These are phyloP conservation scores for Daldinia loculata DNA, from an alignment of 495 filamentous ascomycete species.

Conservation along the genomic window DNA sequence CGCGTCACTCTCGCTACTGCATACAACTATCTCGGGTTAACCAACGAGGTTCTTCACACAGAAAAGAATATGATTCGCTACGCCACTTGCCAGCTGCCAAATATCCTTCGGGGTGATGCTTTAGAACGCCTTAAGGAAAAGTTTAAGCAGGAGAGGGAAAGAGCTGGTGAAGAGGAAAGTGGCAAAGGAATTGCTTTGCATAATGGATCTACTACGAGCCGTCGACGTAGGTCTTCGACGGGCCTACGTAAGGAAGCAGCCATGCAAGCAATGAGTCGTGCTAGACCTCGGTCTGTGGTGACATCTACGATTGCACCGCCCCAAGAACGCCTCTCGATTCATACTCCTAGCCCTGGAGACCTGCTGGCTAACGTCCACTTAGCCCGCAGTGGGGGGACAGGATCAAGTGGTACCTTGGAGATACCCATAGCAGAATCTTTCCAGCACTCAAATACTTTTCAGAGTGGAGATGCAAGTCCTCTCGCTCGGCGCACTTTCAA, in stretches of 20 bases:
- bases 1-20: slow-evolving; percentile 93
- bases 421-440: slow-evolving; percentile 52
- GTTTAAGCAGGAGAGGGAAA: slow-evolving; percentile 84
- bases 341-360: slow-evolving; percentile 75
- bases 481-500: slow-evolving; percentile 66
- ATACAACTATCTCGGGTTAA: slow-evolving; percentile 91
- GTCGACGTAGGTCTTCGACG: slow-evolving; percentile 75
- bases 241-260: slow-evolving; percentile 82
- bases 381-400: slow-evolving; percentile 62
- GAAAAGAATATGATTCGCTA: slow-evolving; percentile 92
- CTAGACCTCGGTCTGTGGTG: slow-evolving; percentile 48
- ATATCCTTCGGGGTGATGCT: slow-evolving; percentile 85
- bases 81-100: slow-evolving; percentile 90
- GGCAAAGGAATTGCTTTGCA: slow-evolving; percentile 96
- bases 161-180: slow-evolving; percentile 81
- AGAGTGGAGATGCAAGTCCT: slow-evolving; percentile 57
- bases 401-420: slow-evolving; percentile 46
- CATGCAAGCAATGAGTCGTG: slow-evolving; percentile 68
- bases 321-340: slow-evolving; percentile 48
- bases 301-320: slow-evolving; percentile 44
- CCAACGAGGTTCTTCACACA: slow-evolving; percentile 86
- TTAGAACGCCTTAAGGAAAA: slow-evolving; percentile 91
- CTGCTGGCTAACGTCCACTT: slow-evolving; percentile 81
- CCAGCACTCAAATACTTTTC: slow-evolving; percentile 37
- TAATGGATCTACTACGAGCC: slow-evolving; percentile 68